phyloP scores from a whole-genome alignment of 805 yeast genomes.

The Saturnispora galanensis region DNA sequence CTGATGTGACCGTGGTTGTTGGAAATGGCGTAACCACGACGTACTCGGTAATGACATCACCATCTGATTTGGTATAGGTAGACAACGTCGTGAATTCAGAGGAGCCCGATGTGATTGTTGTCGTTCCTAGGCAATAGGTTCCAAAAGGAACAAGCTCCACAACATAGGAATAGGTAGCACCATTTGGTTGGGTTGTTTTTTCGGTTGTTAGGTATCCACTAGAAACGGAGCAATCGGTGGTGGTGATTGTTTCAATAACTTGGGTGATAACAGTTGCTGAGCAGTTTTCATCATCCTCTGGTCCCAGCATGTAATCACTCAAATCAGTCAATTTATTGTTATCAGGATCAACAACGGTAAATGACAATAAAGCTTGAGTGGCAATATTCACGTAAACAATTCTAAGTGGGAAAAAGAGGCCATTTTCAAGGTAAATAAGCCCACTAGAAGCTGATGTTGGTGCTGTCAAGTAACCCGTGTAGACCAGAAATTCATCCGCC shows the following conservation, averaged over 20 bases:
- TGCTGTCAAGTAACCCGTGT: background rate
- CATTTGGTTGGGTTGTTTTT: background rate
- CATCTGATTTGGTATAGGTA: too few species aligned
- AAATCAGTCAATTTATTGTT: background rate
- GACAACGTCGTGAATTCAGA: too few species aligned
- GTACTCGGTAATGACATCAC: too few species aligned
- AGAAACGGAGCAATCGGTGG: background rate
- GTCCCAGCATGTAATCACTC: background rate
- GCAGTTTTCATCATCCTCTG: background rate
- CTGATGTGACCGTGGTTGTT: too few species aligned
- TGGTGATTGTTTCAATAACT: background rate
- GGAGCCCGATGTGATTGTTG: background rate
- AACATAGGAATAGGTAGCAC: background rate
- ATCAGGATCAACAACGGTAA: background rate
- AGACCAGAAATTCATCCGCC: background rate
- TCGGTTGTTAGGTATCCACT: background rate
- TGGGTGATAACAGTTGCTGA: background rate
- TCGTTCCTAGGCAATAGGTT: background rate
- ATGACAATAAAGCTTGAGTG: background rate
- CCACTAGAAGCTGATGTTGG: background rate
- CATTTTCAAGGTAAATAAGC: conserved; percentile 3
- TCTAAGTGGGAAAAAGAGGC: conserved; percentile 7
- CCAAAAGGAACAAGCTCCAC: background rate
- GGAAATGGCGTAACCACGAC: too few species aligned
- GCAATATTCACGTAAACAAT: conserved; percentile 4